Conservation (phyloP, 768 basidiomycete genomes). For the Boletus vinaceobasis region DNA sequence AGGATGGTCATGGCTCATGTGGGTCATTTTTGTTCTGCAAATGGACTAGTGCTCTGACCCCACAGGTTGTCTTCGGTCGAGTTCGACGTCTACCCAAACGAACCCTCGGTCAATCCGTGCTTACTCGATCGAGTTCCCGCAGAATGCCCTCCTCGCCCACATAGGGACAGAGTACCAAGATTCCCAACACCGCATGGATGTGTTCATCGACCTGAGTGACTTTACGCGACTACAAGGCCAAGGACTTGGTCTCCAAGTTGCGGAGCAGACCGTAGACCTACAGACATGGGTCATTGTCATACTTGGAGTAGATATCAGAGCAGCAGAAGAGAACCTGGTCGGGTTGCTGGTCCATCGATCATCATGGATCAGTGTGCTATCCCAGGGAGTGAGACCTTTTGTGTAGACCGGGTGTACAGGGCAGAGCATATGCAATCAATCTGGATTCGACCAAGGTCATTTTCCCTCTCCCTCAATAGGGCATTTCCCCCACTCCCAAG, state of each 20-base stretch:
- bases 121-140: conserved; percentile 77
- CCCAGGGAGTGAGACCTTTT: too few relatives aligned
- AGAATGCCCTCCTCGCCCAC: conserved; percentile 85
- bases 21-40: too few relatives aligned
- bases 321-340: not conserved
- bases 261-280: conserved; percentile 16
- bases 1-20: too few relatives aligned
- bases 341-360: not conserved
- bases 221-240: conserved; percentile 64
- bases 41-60: too few relatives aligned
- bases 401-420: too few relatives aligned
- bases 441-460: too few relatives aligned
- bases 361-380: not conserved
- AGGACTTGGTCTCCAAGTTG: conserved; percentile 64
- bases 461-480: too few relatives aligned
- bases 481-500: not conserved
- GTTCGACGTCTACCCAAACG: conserved; percentile 83
- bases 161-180: conserved; percentile 89
- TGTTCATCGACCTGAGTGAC: conserved; percentile 67
- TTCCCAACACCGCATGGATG: conserved; percentile 48
- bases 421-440: too few relatives aligned
- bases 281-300: not conserved
- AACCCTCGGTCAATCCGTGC: conserved; percentile 75
- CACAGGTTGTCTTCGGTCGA: conserved; percentile 52
- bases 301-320: too few relatives aligned